Conservation (phyloP, 495 filamentous ascomycete genomes). For the Stereocaulon alpinum region DNA sequence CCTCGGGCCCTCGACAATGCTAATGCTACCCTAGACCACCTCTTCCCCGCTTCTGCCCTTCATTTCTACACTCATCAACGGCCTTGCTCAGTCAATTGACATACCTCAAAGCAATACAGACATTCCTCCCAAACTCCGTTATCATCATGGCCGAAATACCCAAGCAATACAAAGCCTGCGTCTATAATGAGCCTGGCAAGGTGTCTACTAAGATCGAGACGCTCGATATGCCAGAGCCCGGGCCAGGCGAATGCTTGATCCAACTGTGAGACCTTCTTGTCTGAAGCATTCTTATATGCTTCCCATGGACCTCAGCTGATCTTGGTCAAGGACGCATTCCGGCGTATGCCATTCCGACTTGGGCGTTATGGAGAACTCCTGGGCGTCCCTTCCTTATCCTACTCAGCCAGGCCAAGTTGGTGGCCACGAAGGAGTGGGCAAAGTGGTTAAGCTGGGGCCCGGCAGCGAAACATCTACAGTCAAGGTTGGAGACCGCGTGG, state of each 20-base stretch:
- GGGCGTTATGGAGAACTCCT: conserved; percentile 54
- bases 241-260: conserved; percentile 53
- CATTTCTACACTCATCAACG: neutral
- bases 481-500: conserved; percentile 54
- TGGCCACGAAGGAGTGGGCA: conserved; percentile 53
- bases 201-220: conserved; percentile 58
- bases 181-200: conserved; percentile 60
- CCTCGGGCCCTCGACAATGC: too few relatives aligned
- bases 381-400: conserved; percentile 48
- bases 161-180: conserved; percentile 52
- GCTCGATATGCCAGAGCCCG: conserved; percentile 56
- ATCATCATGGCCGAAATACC: conserved; percentile 39
- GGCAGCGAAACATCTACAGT: conserved; percentile 41
- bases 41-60: too few relatives aligned
- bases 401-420: conserved; percentile 56
- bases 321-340: conserved; percentile 44
- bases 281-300: neutral
- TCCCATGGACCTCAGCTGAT: conserved; percentile 8
- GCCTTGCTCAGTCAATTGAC: neutral
- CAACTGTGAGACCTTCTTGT: conserved; percentile 40
- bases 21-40: too few relatives aligned
- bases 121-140: neutral
- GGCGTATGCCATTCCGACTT: conserved; percentile 64
- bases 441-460: conserved; percentile 50
- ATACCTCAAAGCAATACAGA: neutral